Evolutionary conservation across 2,329 filamentous ascomycete species (phyloP).

Genomic region (Xylaria sp.): DNA sequence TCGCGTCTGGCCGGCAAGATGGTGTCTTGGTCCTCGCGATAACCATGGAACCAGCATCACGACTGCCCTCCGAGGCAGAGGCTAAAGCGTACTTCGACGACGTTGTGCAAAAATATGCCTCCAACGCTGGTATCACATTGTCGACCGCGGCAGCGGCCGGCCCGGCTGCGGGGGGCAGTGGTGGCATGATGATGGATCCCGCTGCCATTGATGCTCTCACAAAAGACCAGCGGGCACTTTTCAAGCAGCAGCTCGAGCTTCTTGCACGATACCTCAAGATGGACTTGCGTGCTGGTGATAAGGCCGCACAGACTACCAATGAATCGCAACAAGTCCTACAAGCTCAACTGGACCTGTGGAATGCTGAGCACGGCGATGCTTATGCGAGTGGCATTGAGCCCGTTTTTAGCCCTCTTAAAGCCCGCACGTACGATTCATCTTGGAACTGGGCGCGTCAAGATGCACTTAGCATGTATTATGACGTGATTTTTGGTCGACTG

Average conservation of each 20-base stretch:
- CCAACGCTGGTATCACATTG: constrained; percentile 81
- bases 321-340: constrained; percentile 88
- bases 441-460: constrained; percentile 99
- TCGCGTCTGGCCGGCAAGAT: constrained; percentile 86
- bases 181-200: constrained; percentile 99
- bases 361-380: constrained; percentile 92
- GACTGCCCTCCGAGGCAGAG: constrained; percentile 86
- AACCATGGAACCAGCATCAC: constrained; percentile 88
- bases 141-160: constrained; percentile 78
- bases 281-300: constrained; percentile 95
- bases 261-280: constrained; percentile 96
- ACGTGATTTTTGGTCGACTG: constrained; percentile 96
- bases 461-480: constrained; percentile 97
- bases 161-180: constrained; percentile 69
- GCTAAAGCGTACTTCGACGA: constrained; percentile 93
- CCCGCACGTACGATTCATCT: constrained; percentile 94
- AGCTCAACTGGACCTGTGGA: constrained; percentile 93
- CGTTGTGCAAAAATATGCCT: constrained; percentile 86
- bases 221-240: constrained; percentile 92
- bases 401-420: constrained; percentile 90
- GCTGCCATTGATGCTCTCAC: constrained; percentile 95
- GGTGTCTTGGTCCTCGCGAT: constrained; percentile 86
- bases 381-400: constrained; percentile 95
- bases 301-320: constrained; percentile 83
- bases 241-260: constrained; percentile 97